Evolutionary conservation across 2,329 filamentous ascomycete species (phyloP).

Genomic region (Fusarium kyushuense): DNA sequence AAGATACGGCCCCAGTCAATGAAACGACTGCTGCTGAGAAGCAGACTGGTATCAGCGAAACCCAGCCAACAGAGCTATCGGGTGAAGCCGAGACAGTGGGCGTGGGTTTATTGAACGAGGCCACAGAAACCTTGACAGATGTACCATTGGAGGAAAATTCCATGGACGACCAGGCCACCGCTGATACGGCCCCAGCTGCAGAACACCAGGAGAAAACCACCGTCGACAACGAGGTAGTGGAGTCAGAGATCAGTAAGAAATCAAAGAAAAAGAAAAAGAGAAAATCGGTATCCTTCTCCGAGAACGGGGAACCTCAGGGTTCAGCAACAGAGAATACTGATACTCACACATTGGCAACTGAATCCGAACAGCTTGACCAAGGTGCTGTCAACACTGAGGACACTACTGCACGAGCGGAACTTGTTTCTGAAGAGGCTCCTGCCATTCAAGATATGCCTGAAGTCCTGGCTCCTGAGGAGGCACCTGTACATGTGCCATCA

Average conservation of each 20-base stretch:
- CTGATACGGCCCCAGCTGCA: neutral
- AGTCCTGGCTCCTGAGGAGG: neutral
- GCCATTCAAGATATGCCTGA: neutral
- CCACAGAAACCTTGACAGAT: neutral
- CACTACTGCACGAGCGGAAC: neutral
- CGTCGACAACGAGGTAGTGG: conserved; percentile 36
- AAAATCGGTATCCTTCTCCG: conserved; percentile 39
- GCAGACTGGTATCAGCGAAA: neutral
- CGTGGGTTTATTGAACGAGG: neutral
- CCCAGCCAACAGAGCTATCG: neutral
- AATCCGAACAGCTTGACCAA: conserved; percentile 22
- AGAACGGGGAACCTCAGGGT: conserved; percentile 25
- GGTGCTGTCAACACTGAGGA: conserved; percentile 7
- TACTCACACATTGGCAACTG: conserved; percentile 13
- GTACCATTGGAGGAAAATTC: neutral
- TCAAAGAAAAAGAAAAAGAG: conserved; percentile 51
- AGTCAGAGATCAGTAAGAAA: conserved; percentile 41
- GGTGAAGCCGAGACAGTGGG: conserved; percentile 5
- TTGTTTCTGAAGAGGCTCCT: neutral
- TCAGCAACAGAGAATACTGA: conserved; percentile 20
- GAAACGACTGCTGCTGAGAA: conserved; percentile 1
- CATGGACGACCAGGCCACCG: neutral
- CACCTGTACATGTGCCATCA: neutral
- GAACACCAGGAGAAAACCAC: conserved; percentile 9
- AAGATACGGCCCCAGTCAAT: neutral